A percentile compares a stretch with the other conserved stretches of the same genome.
Conservation (phyloP, 176 grass and related monocot species). For the Aegilops speltoides region DNA sequence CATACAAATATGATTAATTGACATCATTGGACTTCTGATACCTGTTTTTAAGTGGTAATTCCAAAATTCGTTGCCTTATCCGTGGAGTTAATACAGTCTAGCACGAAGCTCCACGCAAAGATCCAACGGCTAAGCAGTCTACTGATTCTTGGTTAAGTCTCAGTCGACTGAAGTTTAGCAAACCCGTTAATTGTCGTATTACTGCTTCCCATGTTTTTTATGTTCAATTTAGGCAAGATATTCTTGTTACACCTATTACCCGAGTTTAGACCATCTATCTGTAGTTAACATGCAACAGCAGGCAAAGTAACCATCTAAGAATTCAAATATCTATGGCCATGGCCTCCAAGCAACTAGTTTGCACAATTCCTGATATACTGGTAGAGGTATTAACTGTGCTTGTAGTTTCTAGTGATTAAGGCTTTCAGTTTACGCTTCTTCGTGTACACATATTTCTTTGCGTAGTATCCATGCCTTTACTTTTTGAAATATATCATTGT, state of each 20-base stretch:
- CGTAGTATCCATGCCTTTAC: slow-evolving; percentile 1
- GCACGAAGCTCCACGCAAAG: too few species aligned
- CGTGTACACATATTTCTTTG: not conserved
- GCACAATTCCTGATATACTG: not conserved
- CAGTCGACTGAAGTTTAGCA: too few species aligned
- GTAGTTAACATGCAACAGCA: not conserved
- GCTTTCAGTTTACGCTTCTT: not conserved
- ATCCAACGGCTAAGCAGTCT: too few species aligned
- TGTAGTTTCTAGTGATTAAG: slow-evolving; percentile 9
- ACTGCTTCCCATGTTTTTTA: not conserved
- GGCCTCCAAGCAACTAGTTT: not conserved
- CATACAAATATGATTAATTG: not conserved
- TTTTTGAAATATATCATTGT: not conserved
- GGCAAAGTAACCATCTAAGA: not conserved
- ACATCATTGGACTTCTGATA: not conserved
- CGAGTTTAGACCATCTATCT: not conserved
- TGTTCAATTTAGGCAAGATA: not conserved
- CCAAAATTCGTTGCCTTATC: not conserved
- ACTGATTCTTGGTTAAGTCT: too few species aligned
- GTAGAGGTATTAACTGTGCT: not conserved
- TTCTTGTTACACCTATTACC: not conserved
- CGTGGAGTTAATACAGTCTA: not conserved
- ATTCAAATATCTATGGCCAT: not conserved
- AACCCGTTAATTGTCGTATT: not conserved
- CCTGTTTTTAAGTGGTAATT: not conserved